Evolutionary conservation across 495 filamentous ascomycete genomes (phyloP), one percentile per base, ranked within the genome.

Genomic region (Pyrenula massariospora): DNA sequence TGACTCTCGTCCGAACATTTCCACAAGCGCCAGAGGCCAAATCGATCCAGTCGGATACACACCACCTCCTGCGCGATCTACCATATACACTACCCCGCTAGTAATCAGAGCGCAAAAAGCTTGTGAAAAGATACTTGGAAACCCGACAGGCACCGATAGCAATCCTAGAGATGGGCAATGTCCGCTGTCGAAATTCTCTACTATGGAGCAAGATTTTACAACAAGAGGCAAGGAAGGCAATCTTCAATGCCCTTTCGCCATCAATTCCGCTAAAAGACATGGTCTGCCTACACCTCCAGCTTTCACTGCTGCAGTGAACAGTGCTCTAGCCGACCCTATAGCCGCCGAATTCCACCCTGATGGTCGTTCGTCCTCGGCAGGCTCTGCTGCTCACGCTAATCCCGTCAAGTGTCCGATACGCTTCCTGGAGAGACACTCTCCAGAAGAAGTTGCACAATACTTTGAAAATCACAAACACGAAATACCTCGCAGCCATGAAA

Each of bases 391-490:
- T 22, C 68, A 72, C 25, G 77, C 78, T 12, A 80, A 80, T 1
- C 68, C 67, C 10, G 66, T 76, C 25, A 84, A 85, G 63, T 96
- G 91, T 68, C 91, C 91, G 1, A 96, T 96, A 59, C 85, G 91
- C 31, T 94, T 84, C 66, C 70, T 96, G 59, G 84, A 95, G 63
- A 84, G 94, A 66, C 89, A 94, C 65, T 88, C 88, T 1, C 89
- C 91, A 1, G 88, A 94, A 73, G 91, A 96, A 67, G 83, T 96
- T 52, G 91, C 90, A 15, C 76, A 83, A 58, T 96, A 95, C 63
- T 85, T 96, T 55, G 87, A 95, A 66, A 85, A 81, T 22, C 91
- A 96, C 72, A 95, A 95, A 66, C 90, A 96, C 63, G 87, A 95
- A 60, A 81, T 96, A 24, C 91, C 91, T 2, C 77, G 91, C 57